Evolutionary conservation across 1,284 basidiomycete genomes (phyloP).

Genomic region (Trichosporon asahii): DNA sequence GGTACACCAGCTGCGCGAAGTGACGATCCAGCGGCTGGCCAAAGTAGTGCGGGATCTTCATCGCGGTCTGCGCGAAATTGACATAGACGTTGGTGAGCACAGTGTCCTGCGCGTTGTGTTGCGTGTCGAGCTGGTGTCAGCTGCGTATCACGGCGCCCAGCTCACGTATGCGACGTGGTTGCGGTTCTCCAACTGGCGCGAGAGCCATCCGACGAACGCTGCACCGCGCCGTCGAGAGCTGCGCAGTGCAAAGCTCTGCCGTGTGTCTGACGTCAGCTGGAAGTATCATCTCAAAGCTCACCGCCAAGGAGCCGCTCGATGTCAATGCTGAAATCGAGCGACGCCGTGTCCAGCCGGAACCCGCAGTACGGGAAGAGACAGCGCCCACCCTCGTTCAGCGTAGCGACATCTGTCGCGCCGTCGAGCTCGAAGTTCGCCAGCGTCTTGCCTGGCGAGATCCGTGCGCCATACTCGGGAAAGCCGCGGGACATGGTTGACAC

Average conservation of each 20-base stretch:
- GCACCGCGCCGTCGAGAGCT: constrained; percentile 33
- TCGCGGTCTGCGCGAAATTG: constrained; percentile 75
- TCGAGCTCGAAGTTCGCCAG: constrained; percentile 56
- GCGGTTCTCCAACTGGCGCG: constrained; percentile 49
- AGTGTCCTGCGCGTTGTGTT: constrained; percentile 63
- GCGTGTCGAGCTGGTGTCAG: constrained; percentile 60
- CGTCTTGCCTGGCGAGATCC: constrained; percentile 82
- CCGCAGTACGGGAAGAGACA: constrained; percentile 82
- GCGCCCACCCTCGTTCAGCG: constrained; percentile 16
- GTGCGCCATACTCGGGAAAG: constrained; percentile 89
- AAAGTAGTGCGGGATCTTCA: constrained; percentile 85
- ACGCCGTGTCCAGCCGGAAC: constrained; percentile 66
- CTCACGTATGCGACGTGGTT: constrained; percentile 50
- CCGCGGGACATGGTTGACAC: constrained; percentile 76
- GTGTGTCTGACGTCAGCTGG: constrained; percentile 33
- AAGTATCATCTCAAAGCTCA: constrained; percentile 46
- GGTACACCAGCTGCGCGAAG: constrained; percentile 18
- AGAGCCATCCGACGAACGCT: constrained; percentile 47
- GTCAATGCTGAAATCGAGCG: constrained; percentile 72
- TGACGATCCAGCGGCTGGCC: constrained; percentile 55
- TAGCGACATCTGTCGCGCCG: constrained; percentile 27
- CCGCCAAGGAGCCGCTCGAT: constrained; percentile 64
- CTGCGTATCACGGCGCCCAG: background rate
- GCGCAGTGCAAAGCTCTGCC: constrained; percentile 48
- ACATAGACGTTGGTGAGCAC: constrained; percentile 82